Evolutionary conservation across 352 stramenopile genomes (phyloP).

Genomic region (Hyaloperonospora arabidopsidis): DNA sequence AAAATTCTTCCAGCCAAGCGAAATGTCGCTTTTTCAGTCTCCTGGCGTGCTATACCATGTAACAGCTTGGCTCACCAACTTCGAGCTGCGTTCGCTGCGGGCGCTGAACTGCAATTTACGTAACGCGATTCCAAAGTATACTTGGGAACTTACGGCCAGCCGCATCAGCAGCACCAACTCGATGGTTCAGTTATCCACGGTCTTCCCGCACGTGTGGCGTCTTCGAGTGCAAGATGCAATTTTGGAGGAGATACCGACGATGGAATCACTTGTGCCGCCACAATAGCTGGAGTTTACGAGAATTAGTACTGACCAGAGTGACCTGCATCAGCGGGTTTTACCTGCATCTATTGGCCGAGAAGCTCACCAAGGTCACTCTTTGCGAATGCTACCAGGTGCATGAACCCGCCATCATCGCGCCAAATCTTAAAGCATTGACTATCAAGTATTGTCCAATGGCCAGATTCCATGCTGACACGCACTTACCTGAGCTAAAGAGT

Average conservation of each 20-base stretch:
- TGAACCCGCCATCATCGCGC: conserved; percentile 31
- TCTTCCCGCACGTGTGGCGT: conserved; percentile 37
- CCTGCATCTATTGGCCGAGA: conserved; percentile 31
- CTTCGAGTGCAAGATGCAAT: conserved; percentile 31
- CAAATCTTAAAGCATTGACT: conserved; percentile 29
- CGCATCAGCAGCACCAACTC: conserved; percentile 20
- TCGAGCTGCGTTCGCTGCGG: conserved; percentile 37
- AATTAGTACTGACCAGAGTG: conserved; percentile 41
- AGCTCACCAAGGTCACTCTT: conserved; percentile 44
- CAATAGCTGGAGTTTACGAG: conserved; percentile 27
- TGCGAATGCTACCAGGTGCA: conserved; percentile 54
- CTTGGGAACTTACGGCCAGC: conserved; percentile 35
- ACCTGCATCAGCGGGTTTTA: conserved; percentile 40
- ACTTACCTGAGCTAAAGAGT: conserved; percentile 37
- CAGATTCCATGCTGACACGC: conserved; percentile 35
- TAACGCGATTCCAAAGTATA: conserved; percentile 29
- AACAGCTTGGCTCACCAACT: conserved; percentile 38
- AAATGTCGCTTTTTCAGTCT: conserved; percentile 25
- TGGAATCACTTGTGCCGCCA: conserved; percentile 28
- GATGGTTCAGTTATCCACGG: conserved; percentile 23
- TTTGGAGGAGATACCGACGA: conserved; percentile 24
- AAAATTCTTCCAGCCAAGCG: no score
- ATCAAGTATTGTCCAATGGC: conserved; percentile 42
- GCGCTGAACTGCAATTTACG: conserved; percentile 20
- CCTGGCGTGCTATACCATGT: conserved; percentile 33